Conservation (phyloP, 1,139 yeast genomes). For the Magnusiomyces sp. region DNA sequence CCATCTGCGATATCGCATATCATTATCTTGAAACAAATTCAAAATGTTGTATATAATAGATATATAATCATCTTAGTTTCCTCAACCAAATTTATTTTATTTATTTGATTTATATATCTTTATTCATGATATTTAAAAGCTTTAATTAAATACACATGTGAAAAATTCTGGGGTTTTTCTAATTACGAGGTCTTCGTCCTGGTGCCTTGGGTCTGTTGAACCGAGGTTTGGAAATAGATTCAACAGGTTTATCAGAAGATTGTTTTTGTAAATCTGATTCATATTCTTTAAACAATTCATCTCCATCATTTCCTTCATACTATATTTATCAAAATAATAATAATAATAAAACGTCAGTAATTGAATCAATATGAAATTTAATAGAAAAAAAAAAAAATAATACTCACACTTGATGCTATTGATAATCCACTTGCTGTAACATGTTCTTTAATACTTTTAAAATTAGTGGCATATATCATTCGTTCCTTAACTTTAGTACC, state of each 20-base stretch:
- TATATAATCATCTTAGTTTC: neutral
- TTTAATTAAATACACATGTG: no score
- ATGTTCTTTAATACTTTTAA: constrained; percentile 50
- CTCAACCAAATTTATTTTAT: neutral
- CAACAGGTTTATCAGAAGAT: constrained; percentile 12
- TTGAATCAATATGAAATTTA: no score
- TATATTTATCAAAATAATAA: no score
- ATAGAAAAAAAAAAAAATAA: no score
- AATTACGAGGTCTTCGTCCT: no score
- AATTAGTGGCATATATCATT: constrained; percentile 85
- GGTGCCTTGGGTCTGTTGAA: constrained; percentile 33
- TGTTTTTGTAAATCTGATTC: constrained; percentile 16
- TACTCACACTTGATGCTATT: constrained; percentile 10
- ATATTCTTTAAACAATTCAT: constrained; percentile 16
- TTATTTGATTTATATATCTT: neutral
- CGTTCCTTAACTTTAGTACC: constrained; percentile 85
- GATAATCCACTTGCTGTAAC: constrained; percentile 36
- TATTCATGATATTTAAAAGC: neutral
- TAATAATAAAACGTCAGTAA: no score
- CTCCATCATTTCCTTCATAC: constrained; percentile 13
- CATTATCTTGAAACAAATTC: no score
- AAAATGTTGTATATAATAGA: no score
- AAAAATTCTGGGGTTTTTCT: no score
- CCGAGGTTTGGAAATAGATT: constrained; percentile 12
- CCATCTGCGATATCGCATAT: no score